Conservation (phyloP, 306 rosid species). For the Biancaea sappan region DNA sequence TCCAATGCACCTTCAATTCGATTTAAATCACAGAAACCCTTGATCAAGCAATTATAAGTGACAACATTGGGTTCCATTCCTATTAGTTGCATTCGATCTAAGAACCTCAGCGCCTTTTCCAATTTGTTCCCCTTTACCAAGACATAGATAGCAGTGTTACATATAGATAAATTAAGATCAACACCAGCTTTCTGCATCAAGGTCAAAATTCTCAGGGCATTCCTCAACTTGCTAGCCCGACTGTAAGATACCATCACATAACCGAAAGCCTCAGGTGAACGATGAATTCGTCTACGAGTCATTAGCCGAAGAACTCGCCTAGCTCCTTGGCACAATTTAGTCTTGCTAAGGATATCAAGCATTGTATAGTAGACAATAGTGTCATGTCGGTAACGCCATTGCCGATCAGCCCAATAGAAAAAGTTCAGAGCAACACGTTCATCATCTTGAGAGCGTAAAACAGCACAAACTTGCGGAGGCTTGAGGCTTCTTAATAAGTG, state of each 20-base stretch:
- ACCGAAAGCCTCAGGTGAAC: constrained; percentile 71
- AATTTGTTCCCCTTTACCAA: constrained; percentile 65
- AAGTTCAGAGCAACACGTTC: constrained; percentile 77
- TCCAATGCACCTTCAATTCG: constrained; percentile 60
- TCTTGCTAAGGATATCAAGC: constrained; percentile 79
- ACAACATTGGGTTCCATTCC: constrained; percentile 70
- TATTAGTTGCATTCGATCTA: constrained; percentile 60
- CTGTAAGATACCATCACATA: constrained; percentile 82
- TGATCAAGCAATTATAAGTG: constrained; percentile 79
- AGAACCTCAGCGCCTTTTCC: constrained; percentile 69
- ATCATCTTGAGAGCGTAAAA: constrained; percentile 69
- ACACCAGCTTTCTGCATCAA: constrained; percentile 93
- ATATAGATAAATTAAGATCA: constrained; percentile 66
- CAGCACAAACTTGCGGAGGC: constrained; percentile 78
- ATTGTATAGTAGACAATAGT: constrained; percentile 61
- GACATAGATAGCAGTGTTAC: constrained; percentile 78
- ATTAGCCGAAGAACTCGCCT: constrained; percentile 72
- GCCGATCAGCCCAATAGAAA: constrained; percentile 89
- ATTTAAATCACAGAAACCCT: constrained; percentile 72
- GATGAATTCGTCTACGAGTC: constrained; percentile 62
- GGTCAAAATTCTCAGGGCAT: constrained; percentile 68
- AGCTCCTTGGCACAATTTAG: constrained; percentile 86
- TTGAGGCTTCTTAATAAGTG: constrained; percentile 74
- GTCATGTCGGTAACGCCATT: constrained; percentile 77
- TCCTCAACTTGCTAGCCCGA: constrained; percentile 73